A percentile compares a stretch with the other conserved stretches of the same genome.
phyloP scores from a whole-genome alignment of 495 filamentous ascomycete species.

The Endocarpon pusillum region DNA sequence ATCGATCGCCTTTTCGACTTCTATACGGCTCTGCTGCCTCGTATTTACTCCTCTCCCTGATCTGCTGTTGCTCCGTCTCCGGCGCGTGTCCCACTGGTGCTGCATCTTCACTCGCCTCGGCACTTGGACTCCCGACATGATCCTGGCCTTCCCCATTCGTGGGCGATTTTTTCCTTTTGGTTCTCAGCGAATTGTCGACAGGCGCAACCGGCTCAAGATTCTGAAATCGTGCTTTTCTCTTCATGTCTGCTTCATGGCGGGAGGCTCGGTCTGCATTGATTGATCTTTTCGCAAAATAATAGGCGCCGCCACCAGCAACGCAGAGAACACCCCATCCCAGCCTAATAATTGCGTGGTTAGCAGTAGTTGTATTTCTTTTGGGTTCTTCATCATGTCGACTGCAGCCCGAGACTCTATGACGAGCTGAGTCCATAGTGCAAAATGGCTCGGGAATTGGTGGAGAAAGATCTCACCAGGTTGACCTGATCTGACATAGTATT shows the following conservation, averaged over 20 bases:
- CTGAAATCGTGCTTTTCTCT: constrained; percentile 42
- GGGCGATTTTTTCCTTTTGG: constrained; percentile 1
- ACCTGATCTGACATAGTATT: constrained; percentile 26
- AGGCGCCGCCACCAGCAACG: constrained; percentile 74
- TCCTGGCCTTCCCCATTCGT: constrained; percentile 26
- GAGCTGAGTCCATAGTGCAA: too few species aligned
- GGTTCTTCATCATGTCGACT: too few species aligned
- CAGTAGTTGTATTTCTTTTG: too few species aligned
- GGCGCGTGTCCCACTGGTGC: constrained; percentile 74
- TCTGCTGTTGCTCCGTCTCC: constrained; percentile 47
- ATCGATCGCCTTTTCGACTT: constrained; percentile 67
- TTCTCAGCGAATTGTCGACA: constrained; percentile 8
- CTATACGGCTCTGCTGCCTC: constrained; percentile 58
- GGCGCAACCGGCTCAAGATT: constrained; percentile 38
- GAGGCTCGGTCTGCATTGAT: constrained; percentile 75
- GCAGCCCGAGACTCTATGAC: too few species aligned
- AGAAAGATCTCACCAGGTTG: constrained; percentile 40
- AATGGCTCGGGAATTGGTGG: too few species aligned
- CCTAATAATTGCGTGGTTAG: constrained; percentile 30
- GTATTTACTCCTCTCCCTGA: constrained; percentile 78
- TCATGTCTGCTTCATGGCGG: constrained; percentile 49
- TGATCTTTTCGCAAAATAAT: constrained; percentile 87
- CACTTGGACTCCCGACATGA: constrained; percentile 55
- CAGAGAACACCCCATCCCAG: constrained; percentile 76
- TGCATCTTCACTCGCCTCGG: constrained; percentile 64